phyloP scores from a whole-genome alignment of 805 yeast species.

The Tetrapisispora nanseiensis region DNA sequence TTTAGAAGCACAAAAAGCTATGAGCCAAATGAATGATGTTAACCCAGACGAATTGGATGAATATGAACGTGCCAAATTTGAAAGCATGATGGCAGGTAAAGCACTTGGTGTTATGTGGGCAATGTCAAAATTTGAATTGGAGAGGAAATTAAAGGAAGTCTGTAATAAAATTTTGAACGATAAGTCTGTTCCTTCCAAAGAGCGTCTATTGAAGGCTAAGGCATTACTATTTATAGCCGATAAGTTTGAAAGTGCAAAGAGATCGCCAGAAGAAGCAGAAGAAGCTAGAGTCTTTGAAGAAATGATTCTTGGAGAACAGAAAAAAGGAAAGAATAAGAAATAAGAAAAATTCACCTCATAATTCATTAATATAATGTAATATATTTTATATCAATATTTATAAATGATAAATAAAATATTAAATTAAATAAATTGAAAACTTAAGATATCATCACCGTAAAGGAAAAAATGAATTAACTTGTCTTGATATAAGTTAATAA shows the following conservation, averaged over 20 bases:
- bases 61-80: slow-evolving; percentile 65
- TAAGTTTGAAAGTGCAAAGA: slow-evolving; percentile 51
- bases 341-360: background rate
- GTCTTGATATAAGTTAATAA: too few species aligned
- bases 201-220: slow-evolving; percentile 66
- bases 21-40: slow-evolving; percentile 64
- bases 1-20: slow-evolving; percentile 71
- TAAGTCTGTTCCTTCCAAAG: slow-evolving; percentile 46
- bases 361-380: background rate
- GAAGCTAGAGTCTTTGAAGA: slow-evolving; percentile 90
- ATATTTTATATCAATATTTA: too few species aligned
- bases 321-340: slow-evolving; percentile 29
- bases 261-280: slow-evolving; percentile 84
- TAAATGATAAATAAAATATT: too few species aligned
- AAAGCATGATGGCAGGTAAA: slow-evolving; percentile 76
- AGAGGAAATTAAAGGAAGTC: slow-evolving; percentile 67
- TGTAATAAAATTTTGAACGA: slow-evolving; percentile 73
- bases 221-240: slow-evolving; percentile 68
- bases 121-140: slow-evolving; percentile 79
- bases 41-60: slow-evolving; percentile 51
- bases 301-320: slow-evolving; percentile 75
- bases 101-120: slow-evolving; percentile 93
- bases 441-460: too few species aligned
- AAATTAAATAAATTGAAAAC: too few species aligned
- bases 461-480: too few species aligned